These are phyloP conservation scores for Neurospora sublineolata DNA, from an alignment of 495 filamentous ascomycete genomes.

Conservation along the genomic window DNA sequence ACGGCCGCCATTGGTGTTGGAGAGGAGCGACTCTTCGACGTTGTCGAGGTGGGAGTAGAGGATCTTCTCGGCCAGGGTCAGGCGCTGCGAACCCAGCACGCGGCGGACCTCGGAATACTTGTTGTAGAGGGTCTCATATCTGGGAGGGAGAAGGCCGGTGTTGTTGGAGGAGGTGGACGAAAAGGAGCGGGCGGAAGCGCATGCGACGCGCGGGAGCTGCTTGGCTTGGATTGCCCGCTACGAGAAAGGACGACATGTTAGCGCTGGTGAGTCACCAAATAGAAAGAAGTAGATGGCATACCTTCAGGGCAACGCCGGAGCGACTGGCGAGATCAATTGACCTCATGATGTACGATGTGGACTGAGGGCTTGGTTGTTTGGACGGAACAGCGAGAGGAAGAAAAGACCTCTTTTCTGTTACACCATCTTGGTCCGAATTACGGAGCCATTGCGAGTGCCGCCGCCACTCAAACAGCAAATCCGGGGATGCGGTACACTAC, in stretches of 20 bases:
- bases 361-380: constrained; percentile 1
- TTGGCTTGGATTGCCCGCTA: constrained; percentile 21
- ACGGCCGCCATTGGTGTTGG: constrained; percentile 67
- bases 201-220: constrained; percentile 9
- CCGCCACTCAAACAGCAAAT: background rate
- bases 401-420: too few species aligned
- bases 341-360: constrained; percentile 19
- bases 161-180: constrained; percentile 7
- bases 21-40: constrained; percentile 71
- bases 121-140: constrained; percentile 33
- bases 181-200: constrained; percentile 9
- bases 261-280: background rate
- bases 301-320: constrained; percentile 23
- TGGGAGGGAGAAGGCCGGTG: constrained; percentile 28
- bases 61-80: constrained; percentile 94
- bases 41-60: constrained; percentile 90
- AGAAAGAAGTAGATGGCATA: constrained; percentile 4
- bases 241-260: background rate
- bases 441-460: background rate
- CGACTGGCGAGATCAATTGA: constrained; percentile 30
- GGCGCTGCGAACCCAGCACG: constrained; percentile 54
- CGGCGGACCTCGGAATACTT: constrained; percentile 52
- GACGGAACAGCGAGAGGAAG: too few species aligned
- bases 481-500: background rate
- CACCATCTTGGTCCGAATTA: background rate